phyloP scores from a whole-genome alignment of 768 basidiomycete genomes.

The Amanita polypyramis region DNA sequence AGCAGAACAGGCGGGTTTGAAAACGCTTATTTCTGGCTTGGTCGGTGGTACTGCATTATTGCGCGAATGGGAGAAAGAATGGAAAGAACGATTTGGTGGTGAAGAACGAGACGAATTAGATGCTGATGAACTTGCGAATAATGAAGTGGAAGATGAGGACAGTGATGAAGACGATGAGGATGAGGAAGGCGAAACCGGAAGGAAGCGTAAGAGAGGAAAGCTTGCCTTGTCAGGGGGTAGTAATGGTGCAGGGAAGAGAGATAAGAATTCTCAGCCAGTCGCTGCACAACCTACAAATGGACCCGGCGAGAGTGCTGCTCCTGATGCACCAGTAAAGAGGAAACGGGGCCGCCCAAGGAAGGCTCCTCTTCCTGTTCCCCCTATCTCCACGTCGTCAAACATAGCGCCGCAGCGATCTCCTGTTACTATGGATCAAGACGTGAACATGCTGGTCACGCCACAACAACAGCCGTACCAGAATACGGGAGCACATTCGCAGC shows the following conservation, averaged over 20 bases:
- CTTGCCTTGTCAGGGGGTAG: slow-evolving; percentile 21
- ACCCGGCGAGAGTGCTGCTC: not conserved
- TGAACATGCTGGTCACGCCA: slow-evolving; percentile 5
- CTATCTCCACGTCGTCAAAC: slow-evolving; percentile 22
- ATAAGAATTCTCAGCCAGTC: slow-evolving; percentile 33
- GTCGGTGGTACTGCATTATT: slow-evolving; percentile 67
- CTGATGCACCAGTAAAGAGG: slow-evolving; percentile 52
- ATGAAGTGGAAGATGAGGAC: slow-evolving; percentile 47
- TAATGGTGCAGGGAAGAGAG: slow-evolving; percentile 14
- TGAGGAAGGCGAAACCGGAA: slow-evolving; percentile 28
- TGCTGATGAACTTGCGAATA: slow-evolving; percentile 40
- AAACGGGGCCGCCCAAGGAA: slow-evolving; percentile 81
- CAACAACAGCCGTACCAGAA: slow-evolving; percentile 11
- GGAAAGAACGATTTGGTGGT: slow-evolving; percentile 66
- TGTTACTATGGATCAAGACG: slow-evolving; percentile 11
- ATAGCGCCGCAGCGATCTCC: slow-evolving; percentile 10
- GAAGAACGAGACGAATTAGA: slow-evolving; percentile 63
- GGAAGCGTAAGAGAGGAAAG: slow-evolving; percentile 58
- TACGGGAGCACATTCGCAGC: slow-evolving; percentile 15
- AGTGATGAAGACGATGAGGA: slow-evolving; percentile 45
- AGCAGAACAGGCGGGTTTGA: slow-evolving; percentile 68
- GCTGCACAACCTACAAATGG: not conserved
- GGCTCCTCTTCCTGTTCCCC: slow-evolving; percentile 36
- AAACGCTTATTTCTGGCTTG: slow-evolving; percentile 55
- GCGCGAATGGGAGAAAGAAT: slow-evolving; percentile 67